Percentiles rank a stretch among this genome's conserved stretches.
phyloP scores from a whole-genome alignment of 352 stramenopile genomes.

The Pythium utonaiense region DNA sequence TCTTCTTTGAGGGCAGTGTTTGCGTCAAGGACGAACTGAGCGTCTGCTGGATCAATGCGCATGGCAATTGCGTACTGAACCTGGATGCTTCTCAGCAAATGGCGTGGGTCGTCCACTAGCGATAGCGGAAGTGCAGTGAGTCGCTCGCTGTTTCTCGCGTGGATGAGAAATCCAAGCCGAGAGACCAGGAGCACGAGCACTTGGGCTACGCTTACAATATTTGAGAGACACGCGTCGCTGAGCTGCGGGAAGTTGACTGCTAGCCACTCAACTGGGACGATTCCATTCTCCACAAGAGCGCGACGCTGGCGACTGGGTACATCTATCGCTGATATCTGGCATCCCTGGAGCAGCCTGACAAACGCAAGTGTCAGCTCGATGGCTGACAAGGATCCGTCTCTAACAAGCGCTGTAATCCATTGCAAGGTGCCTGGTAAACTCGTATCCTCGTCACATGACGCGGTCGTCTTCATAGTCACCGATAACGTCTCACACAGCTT shows the following conservation, averaged over 20 bases:
- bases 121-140: conserved; percentile 1
- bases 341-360: not conserved
- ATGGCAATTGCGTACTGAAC: not conserved
- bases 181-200: conserved; percentile 19
- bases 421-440: not conserved
- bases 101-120: not conserved
- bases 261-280: conserved; percentile 15
- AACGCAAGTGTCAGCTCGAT: not conserved
- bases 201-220: conserved; percentile 18
- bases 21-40: conserved; percentile 3
- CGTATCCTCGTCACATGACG: not conserved
- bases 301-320: not conserved
- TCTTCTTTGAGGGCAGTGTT: not conserved
- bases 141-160: not conserved
- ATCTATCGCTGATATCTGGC: not conserved
- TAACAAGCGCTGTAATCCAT: not conserved
- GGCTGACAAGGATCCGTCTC: not conserved
- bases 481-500: not conserved
- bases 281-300: conserved; percentile 10
- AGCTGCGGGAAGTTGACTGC: not conserved
- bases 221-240: conserved; percentile 2
- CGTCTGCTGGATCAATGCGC: not conserved
- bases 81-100: not conserved
- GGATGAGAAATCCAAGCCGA: conserved; percentile 12
- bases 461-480: not conserved